phyloP scores from a whole-genome alignment of 2,329 filamentous ascomycete species.

The Nothophaeocryptopus gaeumannii region DNA sequence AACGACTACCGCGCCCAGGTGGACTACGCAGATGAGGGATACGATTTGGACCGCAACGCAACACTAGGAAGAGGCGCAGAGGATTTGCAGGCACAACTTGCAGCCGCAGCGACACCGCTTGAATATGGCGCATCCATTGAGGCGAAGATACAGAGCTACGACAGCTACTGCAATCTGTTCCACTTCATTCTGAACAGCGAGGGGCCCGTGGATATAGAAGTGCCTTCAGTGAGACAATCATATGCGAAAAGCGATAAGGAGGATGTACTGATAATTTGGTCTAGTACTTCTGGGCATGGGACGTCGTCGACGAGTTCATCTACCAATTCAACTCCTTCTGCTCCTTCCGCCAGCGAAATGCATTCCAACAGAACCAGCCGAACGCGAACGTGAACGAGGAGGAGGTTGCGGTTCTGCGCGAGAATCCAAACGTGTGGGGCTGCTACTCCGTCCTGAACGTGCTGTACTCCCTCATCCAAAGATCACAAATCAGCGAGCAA shows the following conservation, averaged over 20 bases:
- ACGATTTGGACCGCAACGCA: conserved; percentile 68
- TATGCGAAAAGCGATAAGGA: conserved; percentile 2
- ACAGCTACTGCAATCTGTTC: conserved; percentile 98
- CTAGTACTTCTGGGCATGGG: conserved; percentile 99
- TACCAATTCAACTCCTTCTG: conserved; percentile 99
- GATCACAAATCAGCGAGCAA: conserved; percentile 97
- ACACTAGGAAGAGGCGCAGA: conserved; percentile 68
- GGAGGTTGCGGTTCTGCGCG: conserved; percentile 84
- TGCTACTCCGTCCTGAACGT: conserved; percentile 99
- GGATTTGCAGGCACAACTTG: conserved; percentile 89
- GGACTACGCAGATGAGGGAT: conserved; percentile 71
- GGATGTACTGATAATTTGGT: conserved; percentile 2
- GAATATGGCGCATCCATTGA: conserved; percentile 95
- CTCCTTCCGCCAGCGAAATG: conserved; percentile 89
- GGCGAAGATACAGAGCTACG: conserved; percentile 97
- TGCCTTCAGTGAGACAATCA: conserved; percentile 72
- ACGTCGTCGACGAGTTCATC: conserved; percentile 99
- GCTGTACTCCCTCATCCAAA: conserved; percentile 96
- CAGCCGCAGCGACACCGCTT: conserved; percentile 86
- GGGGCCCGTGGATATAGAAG: conserved; percentile 94
- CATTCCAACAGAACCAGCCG: conserved; percentile 55
- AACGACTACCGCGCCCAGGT: conserved; percentile 96
- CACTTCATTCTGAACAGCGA: conserved; percentile 99
- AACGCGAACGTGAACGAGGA: conserved; percentile 71
- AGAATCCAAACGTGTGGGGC: conserved; percentile 98